Evolutionary conservation across 164 flowering plant genomes (phyloP).

Genomic region (Buxus sempervirens): DNA sequence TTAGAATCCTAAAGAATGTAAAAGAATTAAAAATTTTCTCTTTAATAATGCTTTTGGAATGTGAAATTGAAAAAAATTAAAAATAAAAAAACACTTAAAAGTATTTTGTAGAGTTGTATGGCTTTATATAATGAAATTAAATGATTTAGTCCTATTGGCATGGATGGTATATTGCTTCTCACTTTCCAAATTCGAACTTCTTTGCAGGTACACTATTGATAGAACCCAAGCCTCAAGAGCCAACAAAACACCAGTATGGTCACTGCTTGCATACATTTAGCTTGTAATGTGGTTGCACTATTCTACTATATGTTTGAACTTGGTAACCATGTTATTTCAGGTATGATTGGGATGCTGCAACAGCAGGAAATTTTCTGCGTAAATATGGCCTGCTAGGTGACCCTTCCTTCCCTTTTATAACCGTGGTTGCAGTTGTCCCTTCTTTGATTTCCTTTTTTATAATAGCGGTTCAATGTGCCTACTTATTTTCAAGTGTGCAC

Average conservation of each 20-base stretch:
- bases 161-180: background rate
- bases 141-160: no score
- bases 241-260: slow-evolving; percentile 94
- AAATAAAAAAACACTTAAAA: no score
- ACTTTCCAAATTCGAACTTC: background rate
- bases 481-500: no score
- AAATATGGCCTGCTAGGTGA: slow-evolving; percentile 82
- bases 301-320: background rate
- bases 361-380: slow-evolving; percentile 72
- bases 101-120: no score
- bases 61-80: no score
- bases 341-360: slow-evolving; percentile 99
- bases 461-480: no score
- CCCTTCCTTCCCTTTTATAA: background rate
- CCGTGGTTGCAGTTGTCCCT: background rate
- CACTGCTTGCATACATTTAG: background rate
- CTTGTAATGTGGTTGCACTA: background rate
- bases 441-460: background rate
- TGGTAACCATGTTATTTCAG: slow-evolving; percentile 27
- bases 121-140: no score
- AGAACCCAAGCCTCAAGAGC: slow-evolving; percentile 99
- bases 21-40: no score
- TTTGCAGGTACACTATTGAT: slow-evolving; percentile 74
- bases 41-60: no score
- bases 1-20: no score